These are phyloP conservation scores for Psidium friedrichsthalianum DNA, from an alignment of 345 rosid species.

Conservation along the genomic window DNA sequence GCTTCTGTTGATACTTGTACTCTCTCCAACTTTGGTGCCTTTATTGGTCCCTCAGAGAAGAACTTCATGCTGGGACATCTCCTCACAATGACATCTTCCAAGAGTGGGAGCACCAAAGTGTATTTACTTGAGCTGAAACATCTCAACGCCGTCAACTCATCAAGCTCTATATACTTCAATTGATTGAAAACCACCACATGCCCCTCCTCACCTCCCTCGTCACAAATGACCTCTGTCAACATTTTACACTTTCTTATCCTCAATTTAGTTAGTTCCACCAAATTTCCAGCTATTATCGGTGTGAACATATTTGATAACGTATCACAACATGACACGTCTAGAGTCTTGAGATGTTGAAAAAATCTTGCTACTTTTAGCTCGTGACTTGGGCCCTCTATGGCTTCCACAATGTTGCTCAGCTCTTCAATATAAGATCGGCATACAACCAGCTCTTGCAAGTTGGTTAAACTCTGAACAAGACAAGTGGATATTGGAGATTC, in stretches of 20 bases:
- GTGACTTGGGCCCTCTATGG: not conserved
- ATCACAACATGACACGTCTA: not conserved
- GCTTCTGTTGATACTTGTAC: not conserved
- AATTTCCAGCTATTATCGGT: not conserved
- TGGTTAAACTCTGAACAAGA: not conserved
- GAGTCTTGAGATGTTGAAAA: not conserved
- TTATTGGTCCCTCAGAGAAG: not conserved
- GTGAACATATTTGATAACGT: not conserved
- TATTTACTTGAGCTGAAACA: not conserved
- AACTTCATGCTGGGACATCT: not conserved
- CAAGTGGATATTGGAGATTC: not conserved
- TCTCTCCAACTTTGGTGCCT: too few species aligned
- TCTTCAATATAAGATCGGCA: accelerated
- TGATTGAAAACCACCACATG: not conserved
- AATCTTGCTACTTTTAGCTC: not conserved
- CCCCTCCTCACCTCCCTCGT: not conserved
- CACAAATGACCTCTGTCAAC: not conserved
- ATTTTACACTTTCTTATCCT: not conserved
- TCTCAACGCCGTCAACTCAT: not conserved
- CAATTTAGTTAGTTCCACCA: not conserved
- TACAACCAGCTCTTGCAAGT: not conserved
- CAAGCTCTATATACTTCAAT: not conserved
- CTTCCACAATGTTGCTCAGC: not conserved
- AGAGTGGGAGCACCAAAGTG: not conserved
- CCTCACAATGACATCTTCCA: not conserved